Evolutionary conservation across 345 rosid genomes (phyloP).

Genomic region (Corchorus capsularis): DNA sequence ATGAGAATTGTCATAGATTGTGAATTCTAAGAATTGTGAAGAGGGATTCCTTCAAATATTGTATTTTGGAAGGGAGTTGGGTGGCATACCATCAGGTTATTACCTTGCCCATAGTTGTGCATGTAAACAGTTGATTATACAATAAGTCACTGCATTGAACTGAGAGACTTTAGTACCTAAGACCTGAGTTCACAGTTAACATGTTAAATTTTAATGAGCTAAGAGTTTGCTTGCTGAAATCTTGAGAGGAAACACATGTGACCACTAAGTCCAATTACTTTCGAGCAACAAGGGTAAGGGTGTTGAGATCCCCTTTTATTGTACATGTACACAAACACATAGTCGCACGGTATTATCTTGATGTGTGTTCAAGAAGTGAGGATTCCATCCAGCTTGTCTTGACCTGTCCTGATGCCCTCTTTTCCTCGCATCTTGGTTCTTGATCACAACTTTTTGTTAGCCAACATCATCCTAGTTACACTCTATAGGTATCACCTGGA

Average conservation of each 20-base stretch:
- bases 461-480: neutral
- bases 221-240: neutral
- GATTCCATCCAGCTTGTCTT: neutral
- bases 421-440: neutral
- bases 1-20: neutral
- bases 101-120: neutral
- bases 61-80: neutral
- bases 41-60: neutral
- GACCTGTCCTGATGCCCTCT: neutral
- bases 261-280: neutral
- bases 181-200: neutral
- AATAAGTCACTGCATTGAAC: neutral
- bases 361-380: neutral
- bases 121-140: neutral
- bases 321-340: neutral
- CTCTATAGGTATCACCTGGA: neutral
- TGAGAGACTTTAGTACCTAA: neutral
- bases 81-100: neutral
- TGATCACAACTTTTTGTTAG: neutral
- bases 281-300: neutral
- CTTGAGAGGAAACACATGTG: conserved; percentile 7
- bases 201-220: neutral
- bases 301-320: neutral
- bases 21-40: neutral
- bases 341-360: neutral